Base-by-base conservation (phyloP, 352 stramenopile species). In the Globisporangium spinosum region DNA sequence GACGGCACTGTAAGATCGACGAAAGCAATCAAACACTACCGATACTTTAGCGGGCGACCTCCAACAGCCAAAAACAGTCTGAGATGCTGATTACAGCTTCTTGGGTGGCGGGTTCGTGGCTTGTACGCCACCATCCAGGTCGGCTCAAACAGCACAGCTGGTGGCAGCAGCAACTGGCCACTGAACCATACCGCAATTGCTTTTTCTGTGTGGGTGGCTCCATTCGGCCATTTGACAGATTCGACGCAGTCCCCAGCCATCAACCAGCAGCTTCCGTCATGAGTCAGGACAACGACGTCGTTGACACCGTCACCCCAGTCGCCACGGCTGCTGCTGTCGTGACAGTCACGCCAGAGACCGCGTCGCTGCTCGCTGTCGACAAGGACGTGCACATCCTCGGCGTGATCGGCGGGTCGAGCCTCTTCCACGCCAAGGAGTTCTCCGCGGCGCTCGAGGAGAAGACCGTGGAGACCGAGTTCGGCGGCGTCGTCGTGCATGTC, bases 331-430 rank as follows among this genome's bases (percentile, higher is more conserved):
- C 35, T 15, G 15, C 35, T 13, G 10, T 43, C 35, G 35, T 43
- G 35, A 10, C 10, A 13, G 12, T 1, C 2, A 45, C 38, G 4
- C 38, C 38, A 17, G 38, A 20, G 12, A 17, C 5, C 3, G 38
- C 2, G 38, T 45, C 56, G 23, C 12, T 34, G 9, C 47, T 34
- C 6, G 15, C 13, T n/a, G 20, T 0, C 38, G 10, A 47, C 53
- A 64, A 64, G 32, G 69, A 64, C 23, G 62, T 70, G 29, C 82
- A 85, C 72, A 74, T 89, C n/a, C 73, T 96, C 47, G 89, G 89
- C 66, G 83, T 95, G 54, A 93, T 96, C 64, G 89, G 89, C 66
- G 89, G 89, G 65, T 94, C 83, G 57, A 93, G 87, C 66, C 83
- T 96, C 65, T 90, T 95, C 70, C 87, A 95, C 73, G 80, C 85